Evolutionary conservation across 805 yeast species (phyloP), one percentile per base, ranked within the genome.

Genomic region (Starmera amethionina): DNA sequence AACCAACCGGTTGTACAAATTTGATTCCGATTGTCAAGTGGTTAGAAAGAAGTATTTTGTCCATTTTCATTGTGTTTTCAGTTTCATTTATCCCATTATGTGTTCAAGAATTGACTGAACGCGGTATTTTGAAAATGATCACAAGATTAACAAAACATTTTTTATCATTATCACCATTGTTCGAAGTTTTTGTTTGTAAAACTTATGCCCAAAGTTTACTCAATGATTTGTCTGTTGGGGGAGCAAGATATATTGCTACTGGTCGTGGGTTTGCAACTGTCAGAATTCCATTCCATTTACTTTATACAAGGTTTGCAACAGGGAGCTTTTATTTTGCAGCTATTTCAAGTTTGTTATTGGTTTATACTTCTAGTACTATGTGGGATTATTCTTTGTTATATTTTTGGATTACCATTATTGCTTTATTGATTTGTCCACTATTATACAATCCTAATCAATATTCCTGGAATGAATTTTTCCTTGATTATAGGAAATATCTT

Each of bases 211-310:
- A 78, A 37, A 75, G 90, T 0, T 66, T 84, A 56, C 64, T 72
- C 34, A 77, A 75, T 46, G 88, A 83, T 59, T 60, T 84, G 47
- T 64, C 82, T 11, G 68, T 81, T 44, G 93, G 94, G 39, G 93
- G 90, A 46, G 94, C 94, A 4, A 69, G 77, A 52, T 84, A 84
- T 61, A 80, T 83, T 52, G 79, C 89, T 2, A 84, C 93, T 1
- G 93, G 93, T 13, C 70, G 94, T 60, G 88, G 88, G 10, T 78
- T 84, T 56, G 87, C 94, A 2, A 84, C 89, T 4, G 68, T 77
- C 1, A 69, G 95, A 55, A 68, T 74, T 36, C 77, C 86, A 30
- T 81, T 82, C 52, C 62, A 76, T n/a, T 59, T 67, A 10, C 65
- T 85, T 36, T 84, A 78, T 51, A 64, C 86, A 9, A 68, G 88